These are phyloP conservation scores for Lagenaria siceraria DNA, from an alignment of 306 rosid genomes.

Conservation along the genomic window DNA sequence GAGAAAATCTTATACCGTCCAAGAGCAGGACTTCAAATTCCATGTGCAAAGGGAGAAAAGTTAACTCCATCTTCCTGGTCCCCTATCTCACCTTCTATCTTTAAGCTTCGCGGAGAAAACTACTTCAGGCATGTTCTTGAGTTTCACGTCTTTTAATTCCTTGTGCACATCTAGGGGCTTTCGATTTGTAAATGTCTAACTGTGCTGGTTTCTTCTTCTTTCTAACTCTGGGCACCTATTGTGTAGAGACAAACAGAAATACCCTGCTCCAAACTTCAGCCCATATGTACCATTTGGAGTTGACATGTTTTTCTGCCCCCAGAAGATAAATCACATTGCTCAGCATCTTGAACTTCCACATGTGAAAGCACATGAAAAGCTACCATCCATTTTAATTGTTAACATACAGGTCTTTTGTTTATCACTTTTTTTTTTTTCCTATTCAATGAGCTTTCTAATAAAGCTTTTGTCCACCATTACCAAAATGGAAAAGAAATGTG, in stretches of 20 bases:
- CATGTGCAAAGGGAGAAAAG: constrained; percentile 34
- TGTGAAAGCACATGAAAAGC: constrained; percentile 28
- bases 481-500: not conserved
- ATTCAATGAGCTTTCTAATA: not conserved
- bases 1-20: constrained; percentile 59
- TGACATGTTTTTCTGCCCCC: constrained; percentile 53
- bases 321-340: constrained; percentile 75
- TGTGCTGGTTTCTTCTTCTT: not conserved
- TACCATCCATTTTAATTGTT: constrained; percentile 71
- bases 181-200: not conserved
- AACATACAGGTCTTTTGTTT: constrained; percentile 53
- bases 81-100: constrained; percentile 49
- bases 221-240: constrained; percentile 8
- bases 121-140: constrained; percentile 53
- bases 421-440: not conserved
- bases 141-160: constrained; percentile 1
- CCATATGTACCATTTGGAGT: constrained; percentile 82
- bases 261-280: constrained; percentile 43
- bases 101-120: constrained; percentile 68
- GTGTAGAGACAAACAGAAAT: constrained; percentile 62
- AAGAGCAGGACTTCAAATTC: constrained; percentile 43
- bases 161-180: not conserved
- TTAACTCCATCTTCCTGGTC: constrained; percentile 56
- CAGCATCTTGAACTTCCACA: constrained; percentile 76
- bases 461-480: not conserved